Evolutionary conservation across 495 filamentous ascomycete genomes (phyloP).

Genomic region (Talaromyces liani): DNA sequence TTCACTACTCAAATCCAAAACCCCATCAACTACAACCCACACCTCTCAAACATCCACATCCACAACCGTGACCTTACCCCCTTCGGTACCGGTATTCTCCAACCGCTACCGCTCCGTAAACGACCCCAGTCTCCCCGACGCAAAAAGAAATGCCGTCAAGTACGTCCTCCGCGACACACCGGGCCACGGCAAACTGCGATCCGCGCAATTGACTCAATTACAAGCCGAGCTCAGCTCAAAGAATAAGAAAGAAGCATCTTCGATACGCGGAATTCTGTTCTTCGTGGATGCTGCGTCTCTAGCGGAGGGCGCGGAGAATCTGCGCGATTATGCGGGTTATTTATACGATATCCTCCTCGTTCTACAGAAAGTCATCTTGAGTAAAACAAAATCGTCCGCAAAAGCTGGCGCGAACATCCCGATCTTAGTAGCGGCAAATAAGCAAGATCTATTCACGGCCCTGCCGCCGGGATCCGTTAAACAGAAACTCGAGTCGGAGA

Average conservation of each 20-base stretch:
- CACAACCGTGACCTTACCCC: constrained; percentile 64
- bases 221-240: constrained; percentile 26
- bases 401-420: constrained; percentile 57
- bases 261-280: constrained; percentile 74
- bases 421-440: constrained; percentile 84
- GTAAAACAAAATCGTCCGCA: constrained; percentile 38
- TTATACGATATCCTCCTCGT: constrained; percentile 78
- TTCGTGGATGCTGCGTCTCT: constrained; percentile 78
- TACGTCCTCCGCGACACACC: constrained; percentile 85
- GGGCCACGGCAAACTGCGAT: constrained; percentile 88
- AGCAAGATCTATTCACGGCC: constrained; percentile 91
- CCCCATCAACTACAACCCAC: constrained; percentile 46
- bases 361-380: constrained; percentile 67
- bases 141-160: constrained; percentile 63
- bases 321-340: constrained; percentile 64
- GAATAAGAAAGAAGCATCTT: constrained; percentile 41
- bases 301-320: constrained; percentile 41
- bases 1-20: constrained; percentile 24
- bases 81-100: constrained; percentile 52
- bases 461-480: constrained; percentile 73
- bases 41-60: constrained; percentile 72
- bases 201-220: constrained; percentile 35
- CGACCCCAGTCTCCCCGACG: constrained; percentile 58
- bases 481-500: constrained; percentile 69
- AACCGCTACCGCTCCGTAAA: constrained; percentile 63